Conservation (phyloP, 208 protist genomes). For the Acanthamoeba comandoni region DNA sequence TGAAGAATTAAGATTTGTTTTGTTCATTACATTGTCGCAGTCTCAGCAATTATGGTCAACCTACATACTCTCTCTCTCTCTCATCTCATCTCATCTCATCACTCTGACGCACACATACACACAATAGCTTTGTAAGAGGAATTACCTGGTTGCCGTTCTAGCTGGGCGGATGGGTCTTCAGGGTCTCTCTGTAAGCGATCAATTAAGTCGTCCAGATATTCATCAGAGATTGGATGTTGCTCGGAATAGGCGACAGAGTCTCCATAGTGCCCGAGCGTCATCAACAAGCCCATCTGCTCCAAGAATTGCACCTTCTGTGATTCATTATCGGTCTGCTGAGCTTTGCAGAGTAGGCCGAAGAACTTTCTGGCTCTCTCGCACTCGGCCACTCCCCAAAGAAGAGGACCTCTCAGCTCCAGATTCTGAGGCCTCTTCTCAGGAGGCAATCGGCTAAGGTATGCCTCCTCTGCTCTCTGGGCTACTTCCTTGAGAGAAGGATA, state of each 20-base stretch:
- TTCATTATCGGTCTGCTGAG: no score
- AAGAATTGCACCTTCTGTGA: no score
- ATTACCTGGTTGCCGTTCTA: constrained; percentile 28
- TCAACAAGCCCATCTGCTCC: neutral
- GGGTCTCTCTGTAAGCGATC: constrained; percentile 10
- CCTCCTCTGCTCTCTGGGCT: constrained; percentile 24
- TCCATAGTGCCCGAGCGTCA: neutral
- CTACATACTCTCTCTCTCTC: neutral
- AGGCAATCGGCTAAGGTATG: constrained; percentile 29
- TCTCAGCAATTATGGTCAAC: neutral
- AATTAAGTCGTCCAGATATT: constrained; percentile 30
- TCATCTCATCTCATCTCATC: no score
- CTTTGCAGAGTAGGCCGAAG: constrained; percentile 15
- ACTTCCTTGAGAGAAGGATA: constrained; percentile 57
- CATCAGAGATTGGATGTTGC: constrained; percentile 55
- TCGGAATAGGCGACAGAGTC: constrained; percentile 10
- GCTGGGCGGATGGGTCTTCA: constrained; percentile 29
- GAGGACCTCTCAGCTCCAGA: constrained; percentile 46
- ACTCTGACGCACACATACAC: no score
- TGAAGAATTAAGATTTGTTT: neutral
- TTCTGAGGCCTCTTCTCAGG: neutral
- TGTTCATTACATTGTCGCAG: neutral
- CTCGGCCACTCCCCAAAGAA: constrained; percentile 72
- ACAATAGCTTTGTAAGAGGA: neutral
- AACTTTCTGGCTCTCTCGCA: constrained; percentile 64